These are phyloP conservation scores for Penicillium ochrochloron DNA, from an alignment of 495 filamentous ascomycete species.

Conservation along the genomic window DNA sequence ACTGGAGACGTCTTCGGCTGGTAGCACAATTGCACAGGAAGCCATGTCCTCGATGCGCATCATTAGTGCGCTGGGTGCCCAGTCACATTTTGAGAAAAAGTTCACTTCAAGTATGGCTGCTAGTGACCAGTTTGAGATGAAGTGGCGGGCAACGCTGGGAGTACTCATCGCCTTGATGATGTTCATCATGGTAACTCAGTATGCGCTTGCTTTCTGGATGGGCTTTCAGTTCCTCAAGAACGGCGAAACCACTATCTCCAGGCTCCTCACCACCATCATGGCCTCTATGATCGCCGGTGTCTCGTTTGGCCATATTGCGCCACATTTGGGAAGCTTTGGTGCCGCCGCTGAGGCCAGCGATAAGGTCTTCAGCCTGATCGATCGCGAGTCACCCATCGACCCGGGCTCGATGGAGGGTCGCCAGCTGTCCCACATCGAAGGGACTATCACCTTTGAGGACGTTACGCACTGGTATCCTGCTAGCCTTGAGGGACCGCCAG, in stretches of 20 bases:
- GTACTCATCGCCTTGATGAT: not conserved
- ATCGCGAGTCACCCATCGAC: not conserved
- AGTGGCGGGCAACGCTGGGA: not conserved
- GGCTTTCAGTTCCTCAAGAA: not conserved
- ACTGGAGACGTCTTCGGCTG: not conserved
- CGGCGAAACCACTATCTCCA: not conserved
- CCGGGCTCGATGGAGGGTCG: not conserved
- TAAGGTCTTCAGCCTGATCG: conserved; percentile 1
- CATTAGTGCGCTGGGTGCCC: not conserved
- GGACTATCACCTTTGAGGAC: not conserved
- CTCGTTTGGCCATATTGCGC: not conserved
- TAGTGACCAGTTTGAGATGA: not conserved
- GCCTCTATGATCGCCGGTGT: not conserved
- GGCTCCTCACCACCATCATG: not conserved
- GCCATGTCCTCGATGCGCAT: not conserved
- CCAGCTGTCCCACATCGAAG: not conserved
- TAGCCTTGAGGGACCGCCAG: not conserved
- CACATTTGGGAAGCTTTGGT: not conserved
- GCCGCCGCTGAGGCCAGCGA: not conserved
- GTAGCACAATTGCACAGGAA: not conserved
- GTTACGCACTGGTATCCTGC: not conserved
- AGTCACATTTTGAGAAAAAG: not conserved
- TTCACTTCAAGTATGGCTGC: not conserved
- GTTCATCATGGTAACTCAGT: not conserved
- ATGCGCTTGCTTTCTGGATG: conserved; percentile 4